Evolutionary conservation across 139 green algal genomes (phyloP), one percentile per base, ranked within the genome.

Genomic region (Tetradesmus lagerheimii): DNA sequence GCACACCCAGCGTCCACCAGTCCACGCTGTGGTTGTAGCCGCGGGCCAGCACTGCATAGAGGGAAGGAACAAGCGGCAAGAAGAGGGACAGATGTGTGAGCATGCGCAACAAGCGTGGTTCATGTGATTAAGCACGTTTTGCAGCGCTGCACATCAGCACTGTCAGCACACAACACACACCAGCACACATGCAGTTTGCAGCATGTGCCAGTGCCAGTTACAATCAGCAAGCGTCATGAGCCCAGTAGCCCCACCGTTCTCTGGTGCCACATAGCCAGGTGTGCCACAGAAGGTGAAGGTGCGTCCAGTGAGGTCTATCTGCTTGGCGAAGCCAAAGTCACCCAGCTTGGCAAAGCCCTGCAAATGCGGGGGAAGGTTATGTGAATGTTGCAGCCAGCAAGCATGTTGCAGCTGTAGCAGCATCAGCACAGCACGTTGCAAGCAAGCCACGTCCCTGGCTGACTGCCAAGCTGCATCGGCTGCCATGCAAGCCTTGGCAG

Each of bases 241-340:
- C n/a, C n/a, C n/a, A n/a, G n/a, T n/a, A n/a, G n/a, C n/a, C 76
- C 66, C 62, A 88, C 83, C 83, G 35, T 92, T 92, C 82, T 92
- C 89, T 31, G 89, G 89, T 25, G 89, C 89, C 8, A 92, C 82
- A 43, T 92, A 92, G 29, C 97, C 97, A 5, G 97, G 97, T 12
- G 97, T 99, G 43, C 97, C 97, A 89, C 98, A 99, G 93, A 99
- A 99, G 62, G 98, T 99, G 97, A 99, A 99, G 16, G 98, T 99
- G 39, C 96, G 91, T 11, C 94, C 91, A 29, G 82, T 92, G 37
- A 79, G 81, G 43, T 98, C 93, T 4, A 98, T 90, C 91, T 98
- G 97, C 91, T 96, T 96, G 87, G 94, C 94, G 89, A 95, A 96
- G 0, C 94, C 98, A 94, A 99, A 99, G 91, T 99, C 98, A 18